phyloP scores from a whole-genome alignment of 768 basidiomycete species.

The Tylopilus vinaceipallidus region DNA sequence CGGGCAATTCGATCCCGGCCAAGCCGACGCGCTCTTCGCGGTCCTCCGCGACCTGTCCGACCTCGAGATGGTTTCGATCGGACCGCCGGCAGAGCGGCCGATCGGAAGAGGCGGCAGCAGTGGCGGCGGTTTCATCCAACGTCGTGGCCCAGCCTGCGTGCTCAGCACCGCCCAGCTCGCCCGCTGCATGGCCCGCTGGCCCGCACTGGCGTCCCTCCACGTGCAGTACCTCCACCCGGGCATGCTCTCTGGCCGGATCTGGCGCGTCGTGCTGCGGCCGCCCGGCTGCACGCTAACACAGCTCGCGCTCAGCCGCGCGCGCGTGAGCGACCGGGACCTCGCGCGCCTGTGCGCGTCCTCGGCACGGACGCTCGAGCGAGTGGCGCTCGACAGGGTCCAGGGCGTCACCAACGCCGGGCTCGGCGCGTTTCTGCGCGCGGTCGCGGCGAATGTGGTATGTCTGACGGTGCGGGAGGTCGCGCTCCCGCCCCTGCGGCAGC shows the following conservation, averaged over 20 bases:
- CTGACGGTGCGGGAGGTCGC: conserved; percentile 20
- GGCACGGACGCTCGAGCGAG: conserved; percentile 15
- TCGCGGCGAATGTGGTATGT: conserved; percentile 11
- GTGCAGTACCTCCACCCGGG: conserved; percentile 18
- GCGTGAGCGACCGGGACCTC: conserved; percentile 20
- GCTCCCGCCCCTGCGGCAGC: conserved; percentile 15
- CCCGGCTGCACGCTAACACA: conserved; percentile 19
- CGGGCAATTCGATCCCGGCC: conserved; percentile 10
- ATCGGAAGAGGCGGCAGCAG: no score
- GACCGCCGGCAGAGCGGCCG: background rate
- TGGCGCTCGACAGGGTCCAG: conserved; percentile 14
- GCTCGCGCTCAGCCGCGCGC: conserved; percentile 15
- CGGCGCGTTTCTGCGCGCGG: conserved; percentile 8
- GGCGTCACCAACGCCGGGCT: conserved; percentile 22
- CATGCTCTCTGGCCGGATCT: conserved; percentile 4
- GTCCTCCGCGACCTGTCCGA: conserved; percentile 11
- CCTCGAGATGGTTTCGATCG: conserved; percentile 15
- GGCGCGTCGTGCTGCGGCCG: conserved; percentile 14
- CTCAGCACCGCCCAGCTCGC: conserved; percentile 18
- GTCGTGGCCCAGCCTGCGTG: background rate
- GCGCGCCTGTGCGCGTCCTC: conserved; percentile 12
- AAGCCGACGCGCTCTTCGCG: conserved; percentile 7
- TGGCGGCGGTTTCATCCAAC: no score
- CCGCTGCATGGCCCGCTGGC: conserved; percentile 19
- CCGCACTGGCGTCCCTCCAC: conserved; percentile 10